Conservation (phyloP, 169 alveolate genomes). For the Cryptosporidium tyzzeri region DNA sequence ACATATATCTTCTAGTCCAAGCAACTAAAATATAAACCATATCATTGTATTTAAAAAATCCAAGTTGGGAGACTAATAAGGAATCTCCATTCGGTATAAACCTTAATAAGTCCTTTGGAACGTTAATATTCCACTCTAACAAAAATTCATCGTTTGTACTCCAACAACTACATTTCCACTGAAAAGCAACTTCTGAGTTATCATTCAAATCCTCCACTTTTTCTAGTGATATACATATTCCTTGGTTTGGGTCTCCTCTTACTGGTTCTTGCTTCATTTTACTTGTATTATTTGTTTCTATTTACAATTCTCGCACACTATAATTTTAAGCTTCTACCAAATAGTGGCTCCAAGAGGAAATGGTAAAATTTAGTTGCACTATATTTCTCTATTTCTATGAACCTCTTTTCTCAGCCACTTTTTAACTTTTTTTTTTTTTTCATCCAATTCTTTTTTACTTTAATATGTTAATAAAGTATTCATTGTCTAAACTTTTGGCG, state of each 20-base stretch:
- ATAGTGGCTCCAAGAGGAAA: background rate
- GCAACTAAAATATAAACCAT: conserved; percentile 39
- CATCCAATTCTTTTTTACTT: background rate
- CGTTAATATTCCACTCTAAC: conserved; percentile 63
- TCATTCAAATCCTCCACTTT: background rate
- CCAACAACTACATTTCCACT: conserved; percentile 75
- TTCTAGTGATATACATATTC: conserved; percentile 50
- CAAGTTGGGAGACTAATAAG: conserved; percentile 27
- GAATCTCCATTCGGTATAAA: background rate
- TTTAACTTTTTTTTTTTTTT: background rate
- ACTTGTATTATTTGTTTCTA: background rate
- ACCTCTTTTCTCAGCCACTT: background rate
- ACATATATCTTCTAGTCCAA: conserved; percentile 52
- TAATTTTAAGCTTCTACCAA: background rate
- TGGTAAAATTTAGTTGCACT: background rate
- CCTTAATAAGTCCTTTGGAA: conserved; percentile 18
- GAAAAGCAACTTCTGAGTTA: background rate
- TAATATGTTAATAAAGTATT: background rate
- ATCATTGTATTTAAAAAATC: conserved; percentile 23
- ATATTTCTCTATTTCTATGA: background rate
- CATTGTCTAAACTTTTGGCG: conserved; percentile 10
- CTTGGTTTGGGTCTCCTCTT: conserved; percentile 73
- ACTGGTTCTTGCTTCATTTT: conserved; percentile 32
- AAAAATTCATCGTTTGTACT: conserved; percentile 57
- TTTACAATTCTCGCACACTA: background rate